These are phyloP conservation scores for Ophiostoma himal-ulmi DNA, from an alignment of 2,329 filamentous ascomycete species.

Conservation along the genomic window DNA sequence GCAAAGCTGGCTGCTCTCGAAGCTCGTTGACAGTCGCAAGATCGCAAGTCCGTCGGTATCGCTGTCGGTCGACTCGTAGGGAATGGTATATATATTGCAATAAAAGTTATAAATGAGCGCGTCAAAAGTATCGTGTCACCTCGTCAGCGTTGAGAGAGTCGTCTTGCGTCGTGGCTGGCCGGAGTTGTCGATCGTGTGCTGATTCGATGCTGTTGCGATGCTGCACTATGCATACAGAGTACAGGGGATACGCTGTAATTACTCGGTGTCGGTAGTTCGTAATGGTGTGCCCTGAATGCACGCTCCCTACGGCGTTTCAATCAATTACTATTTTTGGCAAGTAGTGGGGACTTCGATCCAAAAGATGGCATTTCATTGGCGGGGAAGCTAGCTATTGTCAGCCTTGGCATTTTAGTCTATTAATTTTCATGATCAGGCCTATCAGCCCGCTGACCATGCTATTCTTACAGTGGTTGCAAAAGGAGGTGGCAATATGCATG, in stretches of 20 bases:
- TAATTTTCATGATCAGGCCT: background rate
- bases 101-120: background rate
- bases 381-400: background rate
- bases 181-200: background rate
- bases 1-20: background rate
- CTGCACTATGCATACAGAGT: background rate
- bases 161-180: background rate
- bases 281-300: conserved; percentile 1
- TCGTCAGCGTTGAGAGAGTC: background rate
- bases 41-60: background rate
- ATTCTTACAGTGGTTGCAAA: background rate
- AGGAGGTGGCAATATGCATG: conserved; percentile 2
- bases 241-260: background rate
- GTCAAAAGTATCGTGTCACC: background rate
- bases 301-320: background rate
- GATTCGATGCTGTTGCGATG: conserved; percentile 6
- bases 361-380: background rate
- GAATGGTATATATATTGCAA: background rate
- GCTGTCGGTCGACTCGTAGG: background rate
- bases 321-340: background rate
- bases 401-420: background rate
- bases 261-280: background rate
- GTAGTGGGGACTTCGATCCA: background rate
- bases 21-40: background rate
- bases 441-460: conserved; percentile 1